phyloP scores from a whole-genome alignment of 2,329 filamentous ascomycete species.

The Plectosphaerella plurivora region DNA sequence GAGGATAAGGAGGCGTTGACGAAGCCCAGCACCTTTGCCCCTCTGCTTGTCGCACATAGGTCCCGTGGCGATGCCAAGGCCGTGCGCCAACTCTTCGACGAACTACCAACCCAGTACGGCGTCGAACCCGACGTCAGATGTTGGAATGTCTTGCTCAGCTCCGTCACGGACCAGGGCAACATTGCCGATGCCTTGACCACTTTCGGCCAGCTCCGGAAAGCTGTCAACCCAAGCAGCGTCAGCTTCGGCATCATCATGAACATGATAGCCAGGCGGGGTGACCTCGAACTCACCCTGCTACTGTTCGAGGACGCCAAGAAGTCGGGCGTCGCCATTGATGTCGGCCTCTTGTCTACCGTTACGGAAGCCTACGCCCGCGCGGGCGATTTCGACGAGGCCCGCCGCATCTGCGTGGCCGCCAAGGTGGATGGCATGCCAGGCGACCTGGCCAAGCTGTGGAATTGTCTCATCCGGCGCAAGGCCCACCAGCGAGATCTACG shows the following conservation, averaged over 20 bases:
- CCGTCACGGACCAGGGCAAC: constrained; percentile 62
- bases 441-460: constrained; percentile 67
- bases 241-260: constrained; percentile 73
- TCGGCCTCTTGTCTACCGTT: constrained; percentile 51
- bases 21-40: constrained; percentile 38
- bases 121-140: constrained; percentile 52
- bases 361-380: constrained; percentile 61
- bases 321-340: constrained; percentile 49
- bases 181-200: constrained; percentile 59
- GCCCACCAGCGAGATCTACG: constrained; percentile 54
- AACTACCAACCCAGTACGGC: constrained; percentile 52
- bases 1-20: constrained; percentile 28
- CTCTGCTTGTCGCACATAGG: constrained; percentile 68
- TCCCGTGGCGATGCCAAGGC: constrained; percentile 59
- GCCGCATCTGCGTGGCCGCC: constrained; percentile 41
- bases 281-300: constrained; percentile 63
- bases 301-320: constrained; percentile 60
- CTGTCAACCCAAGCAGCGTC: constrained; percentile 50
- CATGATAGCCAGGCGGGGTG: constrained; percentile 65
- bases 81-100: constrained; percentile 56
- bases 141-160: constrained; percentile 76
- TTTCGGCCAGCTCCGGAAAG: constrained; percentile 56
- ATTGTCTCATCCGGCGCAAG: constrained; percentile 67
- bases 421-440: constrained; percentile 44
- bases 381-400: constrained; percentile 27